These are phyloP conservation scores for Phragmites australis DNA, from an alignment of 176 grass and related monocot species.

Conservation along the genomic window DNA sequence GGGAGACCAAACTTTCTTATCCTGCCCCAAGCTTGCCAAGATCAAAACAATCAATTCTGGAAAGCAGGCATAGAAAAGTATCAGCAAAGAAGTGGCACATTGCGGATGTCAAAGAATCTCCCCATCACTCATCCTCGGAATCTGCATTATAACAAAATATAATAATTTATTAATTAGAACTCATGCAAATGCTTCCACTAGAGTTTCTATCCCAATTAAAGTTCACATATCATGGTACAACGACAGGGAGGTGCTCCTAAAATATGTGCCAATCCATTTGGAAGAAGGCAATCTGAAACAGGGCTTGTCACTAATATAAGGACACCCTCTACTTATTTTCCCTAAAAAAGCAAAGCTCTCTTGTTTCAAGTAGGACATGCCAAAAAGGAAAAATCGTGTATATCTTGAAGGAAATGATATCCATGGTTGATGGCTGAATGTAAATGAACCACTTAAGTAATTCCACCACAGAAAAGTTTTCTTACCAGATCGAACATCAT, in stretches of 20 bases:
- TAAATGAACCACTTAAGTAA: constrained; percentile 20
- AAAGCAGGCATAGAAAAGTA: constrained; percentile 46
- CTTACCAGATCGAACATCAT: constrained; percentile 91
- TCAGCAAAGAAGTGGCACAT: constrained; percentile 34
- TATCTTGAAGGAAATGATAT: background rate
- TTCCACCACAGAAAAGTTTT: constrained; percentile 17
- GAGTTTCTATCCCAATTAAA: background rate
- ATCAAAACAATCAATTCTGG: constrained; percentile 34
- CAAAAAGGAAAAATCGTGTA: background rate
- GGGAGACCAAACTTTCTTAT: constrained; percentile 43
- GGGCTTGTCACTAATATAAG: constrained; percentile 4
- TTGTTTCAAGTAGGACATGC: constrained; percentile 19
- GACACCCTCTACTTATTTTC: constrained; percentile 9
- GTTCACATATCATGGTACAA: background rate
- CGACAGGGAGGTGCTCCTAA: background rate
- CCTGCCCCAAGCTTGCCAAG: constrained; percentile 33
- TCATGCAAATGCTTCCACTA: constrained; percentile 9
- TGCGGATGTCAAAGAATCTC: constrained; percentile 44
- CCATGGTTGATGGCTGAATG: background rate
- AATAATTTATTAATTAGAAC: constrained; percentile 27
- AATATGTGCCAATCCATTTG: constrained; percentile 8
- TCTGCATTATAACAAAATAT: constrained; percentile 47
- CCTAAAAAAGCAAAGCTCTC: background rate
- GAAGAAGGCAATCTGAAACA: background rate
- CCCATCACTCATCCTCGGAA: constrained; percentile 63